These are phyloP conservation scores for Tetradesmus obliquus DNA, from an alignment of 139 green algal species.

Conservation along the genomic window DNA sequence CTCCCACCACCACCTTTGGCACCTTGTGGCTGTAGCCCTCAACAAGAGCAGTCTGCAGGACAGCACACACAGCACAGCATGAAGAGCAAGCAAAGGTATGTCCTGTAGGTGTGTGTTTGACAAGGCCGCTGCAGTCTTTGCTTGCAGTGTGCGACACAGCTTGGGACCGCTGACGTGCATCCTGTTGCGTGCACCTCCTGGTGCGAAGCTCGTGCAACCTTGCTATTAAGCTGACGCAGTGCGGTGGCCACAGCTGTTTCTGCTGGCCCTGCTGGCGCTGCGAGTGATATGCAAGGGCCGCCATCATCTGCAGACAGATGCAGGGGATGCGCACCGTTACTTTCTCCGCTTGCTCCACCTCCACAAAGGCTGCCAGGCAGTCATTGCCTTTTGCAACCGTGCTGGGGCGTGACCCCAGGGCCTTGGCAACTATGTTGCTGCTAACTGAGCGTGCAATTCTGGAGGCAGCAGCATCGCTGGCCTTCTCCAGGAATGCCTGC, in stretches of 20 bases:
- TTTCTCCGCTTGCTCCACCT: conserved; percentile 89
- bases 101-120: background rate
- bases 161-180: background rate
- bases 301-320: background rate
- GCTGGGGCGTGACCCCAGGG: conserved; percentile 83
- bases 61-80: background rate
- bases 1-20: conserved; percentile 88
- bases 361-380: conserved; percentile 79
- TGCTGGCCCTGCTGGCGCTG: background rate
- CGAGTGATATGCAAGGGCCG: background rate
- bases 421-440: conserved; percentile 79
- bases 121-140: background rate
- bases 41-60: conserved; percentile 66
- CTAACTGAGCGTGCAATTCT: conserved; percentile 47
- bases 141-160: background rate
- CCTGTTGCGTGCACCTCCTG: background rate
- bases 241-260: background rate
- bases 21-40: conserved; percentile 89
- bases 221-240: background rate
- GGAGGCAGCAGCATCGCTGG: conserved; percentile 50
- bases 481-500: conserved; percentile 68
- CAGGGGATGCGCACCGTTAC: conserved; percentile 64
- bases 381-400: conserved; percentile 81
- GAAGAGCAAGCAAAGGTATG: background rate
- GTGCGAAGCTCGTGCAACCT: background rate